These are phyloP conservation scores for Jatropha curcas DNA, from an alignment of 345 rosid genomes.

Conservation along the genomic window DNA sequence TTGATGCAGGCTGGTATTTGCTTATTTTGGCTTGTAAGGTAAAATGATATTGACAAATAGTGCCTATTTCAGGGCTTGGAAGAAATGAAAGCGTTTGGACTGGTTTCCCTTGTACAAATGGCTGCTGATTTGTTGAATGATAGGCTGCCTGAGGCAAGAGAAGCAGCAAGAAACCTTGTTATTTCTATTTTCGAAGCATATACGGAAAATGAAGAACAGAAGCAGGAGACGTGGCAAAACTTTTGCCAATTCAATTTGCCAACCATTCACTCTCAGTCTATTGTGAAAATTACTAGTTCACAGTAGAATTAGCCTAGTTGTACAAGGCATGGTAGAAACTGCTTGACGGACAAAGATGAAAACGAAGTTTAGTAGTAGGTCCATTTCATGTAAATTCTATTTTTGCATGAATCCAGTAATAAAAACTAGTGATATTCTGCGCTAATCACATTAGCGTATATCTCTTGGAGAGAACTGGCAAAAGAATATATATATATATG, in stretches of 20 bases:
- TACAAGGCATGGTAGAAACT: not conserved
- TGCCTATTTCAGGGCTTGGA: conserved; percentile 43
- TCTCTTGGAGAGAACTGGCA: not conserved
- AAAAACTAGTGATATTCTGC: not conserved
- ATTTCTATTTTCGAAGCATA: conserved; percentile 40
- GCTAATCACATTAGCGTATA: not conserved
- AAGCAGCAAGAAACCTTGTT: conserved; percentile 70
- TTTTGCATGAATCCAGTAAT: conserved; percentile 20
- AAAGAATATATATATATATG: too few relatives aligned
- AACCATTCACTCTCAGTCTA: conserved; percentile 60
- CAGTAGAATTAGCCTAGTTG: not conserved
- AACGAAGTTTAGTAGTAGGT: not conserved
- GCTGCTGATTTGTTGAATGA: conserved; percentile 69
- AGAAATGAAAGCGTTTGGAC: conserved; percentile 65
- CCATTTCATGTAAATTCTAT: conserved; percentile 27
- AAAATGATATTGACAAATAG: not conserved
- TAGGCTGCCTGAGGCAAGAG: conserved; percentile 86
- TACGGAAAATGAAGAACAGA: conserved; percentile 47
- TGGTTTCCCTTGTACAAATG: conserved; percentile 51
- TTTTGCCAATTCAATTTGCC: conserved; percentile 66
- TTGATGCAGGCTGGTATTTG: not conserved
- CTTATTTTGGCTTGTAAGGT: not conserved
- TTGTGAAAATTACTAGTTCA: conserved; percentile 48
- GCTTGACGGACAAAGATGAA: not conserved
- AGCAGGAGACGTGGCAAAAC: conserved; percentile 71